These are phyloP conservation scores for Adansonia digitata DNA, from an alignment of 345 rosid species.

Conservation along the genomic window DNA sequence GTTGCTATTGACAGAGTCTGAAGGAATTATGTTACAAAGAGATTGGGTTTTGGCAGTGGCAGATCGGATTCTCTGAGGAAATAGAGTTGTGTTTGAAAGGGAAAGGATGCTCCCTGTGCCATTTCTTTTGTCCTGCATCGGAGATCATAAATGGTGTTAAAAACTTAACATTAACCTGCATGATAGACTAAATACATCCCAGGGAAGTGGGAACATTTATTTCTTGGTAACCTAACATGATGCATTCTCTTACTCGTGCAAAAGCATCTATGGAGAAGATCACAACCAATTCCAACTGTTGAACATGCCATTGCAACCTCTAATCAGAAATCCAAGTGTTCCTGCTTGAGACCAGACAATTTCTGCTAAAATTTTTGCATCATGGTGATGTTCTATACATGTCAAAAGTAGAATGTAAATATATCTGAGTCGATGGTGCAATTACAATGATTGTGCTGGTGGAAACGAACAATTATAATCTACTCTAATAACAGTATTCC, in stretches of 20 bases:
- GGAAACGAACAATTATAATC: not conserved
- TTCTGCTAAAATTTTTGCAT: not conserved
- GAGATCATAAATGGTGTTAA: slow-evolving; percentile 10
- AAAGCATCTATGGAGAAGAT: not conserved
- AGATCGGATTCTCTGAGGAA: slow-evolving; percentile 88
- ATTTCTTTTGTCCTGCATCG: slow-evolving; percentile 73
- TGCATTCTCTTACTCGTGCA: not conserved
- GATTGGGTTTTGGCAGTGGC: slow-evolving; percentile 52
- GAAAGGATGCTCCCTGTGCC: slow-evolving; percentile 53
- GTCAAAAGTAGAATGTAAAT: too few species aligned
- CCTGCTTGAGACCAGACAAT: not conserved
- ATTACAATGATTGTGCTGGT: not conserved
- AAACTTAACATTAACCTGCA: not conserved
- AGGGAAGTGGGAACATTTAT: not conserved
- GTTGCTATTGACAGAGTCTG: slow-evolving; percentile 42
- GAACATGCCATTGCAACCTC: not conserved
- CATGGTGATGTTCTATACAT: not conserved
- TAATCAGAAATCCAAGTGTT: not conserved
- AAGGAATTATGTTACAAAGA: slow-evolving; percentile 31
- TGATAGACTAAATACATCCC: not conserved
- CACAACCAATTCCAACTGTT: not conserved
- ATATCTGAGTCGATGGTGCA: not conserved
- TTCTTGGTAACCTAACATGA: not conserved
- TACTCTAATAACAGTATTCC: not conserved
- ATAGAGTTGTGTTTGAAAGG: slow-evolving; percentile 65